Evolutionary conservation across 257 asterid genomes (phyloP).

Genomic region (Coffea canephora): DNA sequence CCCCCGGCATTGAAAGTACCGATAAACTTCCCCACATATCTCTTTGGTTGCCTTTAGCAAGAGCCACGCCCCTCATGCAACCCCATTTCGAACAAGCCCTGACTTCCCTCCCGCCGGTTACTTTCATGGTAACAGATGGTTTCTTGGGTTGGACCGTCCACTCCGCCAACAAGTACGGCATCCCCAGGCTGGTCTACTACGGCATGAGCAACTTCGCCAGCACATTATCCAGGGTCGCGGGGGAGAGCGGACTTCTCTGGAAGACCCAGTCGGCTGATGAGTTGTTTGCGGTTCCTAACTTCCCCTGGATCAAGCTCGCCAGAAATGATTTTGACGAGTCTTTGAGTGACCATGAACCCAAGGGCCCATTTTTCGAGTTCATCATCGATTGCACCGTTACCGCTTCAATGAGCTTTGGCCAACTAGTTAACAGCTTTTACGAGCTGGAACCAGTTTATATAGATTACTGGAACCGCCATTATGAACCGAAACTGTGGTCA

Average conservation of each 20-base stretch:
- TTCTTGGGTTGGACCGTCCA: slow-evolving; percentile 65
- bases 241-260: slow-evolving; percentile 10
- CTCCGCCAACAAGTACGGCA: slow-evolving; percentile 39
- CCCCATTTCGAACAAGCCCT: slow-evolving; percentile 51
- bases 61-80: slow-evolving; percentile 40
- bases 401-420: slow-evolving; percentile 43
- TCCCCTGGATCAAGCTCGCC: slow-evolving; percentile 50
- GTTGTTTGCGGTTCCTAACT: slow-evolving; percentile 30
- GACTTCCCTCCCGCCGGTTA: slow-evolving; percentile 11
- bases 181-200: slow-evolving; percentile 46
- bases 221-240: not conserved
- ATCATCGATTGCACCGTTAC: slow-evolving; percentile 4
- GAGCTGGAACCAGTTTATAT: slow-evolving; percentile 48
- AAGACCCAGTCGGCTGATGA: slow-evolving; percentile 36
- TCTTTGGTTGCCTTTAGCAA: slow-evolving; percentile 40
- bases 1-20: slow-evolving; percentile 54
- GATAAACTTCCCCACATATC: slow-evolving; percentile 66
- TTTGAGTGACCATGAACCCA: slow-evolving; percentile 25
- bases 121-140: slow-evolving; percentile 59
- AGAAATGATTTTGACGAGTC: slow-evolving; percentile 46
- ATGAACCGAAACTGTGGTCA: slow-evolving; percentile 26
- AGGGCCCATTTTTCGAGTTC: slow-evolving; percentile 36
- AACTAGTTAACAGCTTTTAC: slow-evolving; percentile 48
- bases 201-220: slow-evolving; percentile 45
- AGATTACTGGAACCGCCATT: slow-evolving; percentile 15